Conservation (phyloP, 805 yeast genomes). For the Wickerhamomyces mucosus region DNA sequence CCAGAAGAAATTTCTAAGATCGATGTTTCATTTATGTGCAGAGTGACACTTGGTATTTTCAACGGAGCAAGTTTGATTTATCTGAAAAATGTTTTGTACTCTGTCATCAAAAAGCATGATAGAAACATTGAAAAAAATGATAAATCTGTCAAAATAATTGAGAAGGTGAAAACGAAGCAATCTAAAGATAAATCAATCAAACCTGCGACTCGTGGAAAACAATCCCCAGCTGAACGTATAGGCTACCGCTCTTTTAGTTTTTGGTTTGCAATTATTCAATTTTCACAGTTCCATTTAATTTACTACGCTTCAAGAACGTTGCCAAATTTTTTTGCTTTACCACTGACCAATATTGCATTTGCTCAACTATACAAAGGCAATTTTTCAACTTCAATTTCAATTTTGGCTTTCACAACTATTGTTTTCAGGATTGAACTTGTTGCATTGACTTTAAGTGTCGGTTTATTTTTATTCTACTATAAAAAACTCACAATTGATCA, state of each 20-base stretch:
- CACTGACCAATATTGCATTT: slow-evolving; percentile 52
- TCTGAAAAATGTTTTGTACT: slow-evolving; percentile 33
- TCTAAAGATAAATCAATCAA: slow-evolving; percentile 3
- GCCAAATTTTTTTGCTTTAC: slow-evolving; percentile 76
- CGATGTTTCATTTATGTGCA: slow-evolving; percentile 41
- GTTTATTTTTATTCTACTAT: slow-evolving; percentile 32
- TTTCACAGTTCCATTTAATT: slow-evolving; percentile 69
- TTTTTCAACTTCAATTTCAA: slow-evolving; percentile 35
- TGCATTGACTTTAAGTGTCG: slow-evolving; percentile 41
- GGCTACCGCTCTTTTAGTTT: slow-evolving; percentile 26
- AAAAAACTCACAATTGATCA: slow-evolving; percentile 35
- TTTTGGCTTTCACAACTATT: slow-evolving; percentile 53
- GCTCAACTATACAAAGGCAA: slow-evolving; percentile 38
- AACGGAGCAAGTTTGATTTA: slow-evolving; percentile 46
- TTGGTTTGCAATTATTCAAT: slow-evolving; percentile 52
- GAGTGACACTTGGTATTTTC: slow-evolving; percentile 53
- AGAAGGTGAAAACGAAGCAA: slow-evolving; percentile 9
- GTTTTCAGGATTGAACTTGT: slow-evolving; percentile 69
- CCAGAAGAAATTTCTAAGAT: slow-evolving; percentile 29
- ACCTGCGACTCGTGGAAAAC: not conserved
- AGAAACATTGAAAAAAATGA: not conserved
- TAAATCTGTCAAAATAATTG: slow-evolving; percentile 1
- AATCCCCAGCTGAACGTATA: slow-evolving; percentile 2
- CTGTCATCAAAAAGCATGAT: slow-evolving; percentile 17
- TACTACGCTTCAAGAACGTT: slow-evolving; percentile 78